Evolutionary conservation across 495 filamentous ascomycete genomes (phyloP).

Genomic region (Aspergillus bridgeri): DNA sequence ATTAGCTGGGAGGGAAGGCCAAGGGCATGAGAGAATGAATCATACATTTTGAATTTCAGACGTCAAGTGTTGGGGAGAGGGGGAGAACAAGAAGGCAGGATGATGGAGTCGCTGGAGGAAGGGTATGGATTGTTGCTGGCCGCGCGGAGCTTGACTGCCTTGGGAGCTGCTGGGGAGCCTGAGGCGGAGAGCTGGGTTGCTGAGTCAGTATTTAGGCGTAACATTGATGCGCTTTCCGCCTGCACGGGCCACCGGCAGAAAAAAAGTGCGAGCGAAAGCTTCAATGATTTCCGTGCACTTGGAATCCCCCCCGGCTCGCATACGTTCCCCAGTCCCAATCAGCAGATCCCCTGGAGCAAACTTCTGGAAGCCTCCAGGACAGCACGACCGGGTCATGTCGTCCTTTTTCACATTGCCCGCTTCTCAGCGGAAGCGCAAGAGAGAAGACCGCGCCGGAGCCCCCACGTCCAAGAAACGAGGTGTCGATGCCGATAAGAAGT

Average conservation of each 20-base stretch:
- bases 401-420: constrained; percentile 82
- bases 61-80: constrained; percentile 10
- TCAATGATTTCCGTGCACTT: constrained; percentile 8
- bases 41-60: constrained; percentile 30
- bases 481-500: constrained; percentile 35
- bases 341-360: background rate
- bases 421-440: constrained; percentile 79
- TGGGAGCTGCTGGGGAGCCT: constrained; percentile 30
- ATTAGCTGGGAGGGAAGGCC: constrained; percentile 16
- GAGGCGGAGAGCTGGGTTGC: constrained; percentile 33
- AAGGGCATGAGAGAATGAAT: background rate
- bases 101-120: constrained; percentile 9
- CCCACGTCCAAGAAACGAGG: constrained; percentile 56
- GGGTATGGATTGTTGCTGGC: constrained; percentile 15
- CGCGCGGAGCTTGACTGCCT: constrained; percentile 47
- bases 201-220: constrained; percentile 38
- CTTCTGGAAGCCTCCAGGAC: constrained; percentile 1
- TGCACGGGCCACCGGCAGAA: constrained; percentile 37
- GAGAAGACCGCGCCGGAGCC: constrained; percentile 46
- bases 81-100: constrained; percentile 14
- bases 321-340: background rate
- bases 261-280: constrained; percentile 33
- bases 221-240: constrained; percentile 24
- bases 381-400: constrained; percentile 52
- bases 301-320: background rate